Percentiles rank a stretch among this genome's conserved stretches.
Conservation (phyloP, 345 rosid genomes). For the Gossypium mustelinum region DNA sequence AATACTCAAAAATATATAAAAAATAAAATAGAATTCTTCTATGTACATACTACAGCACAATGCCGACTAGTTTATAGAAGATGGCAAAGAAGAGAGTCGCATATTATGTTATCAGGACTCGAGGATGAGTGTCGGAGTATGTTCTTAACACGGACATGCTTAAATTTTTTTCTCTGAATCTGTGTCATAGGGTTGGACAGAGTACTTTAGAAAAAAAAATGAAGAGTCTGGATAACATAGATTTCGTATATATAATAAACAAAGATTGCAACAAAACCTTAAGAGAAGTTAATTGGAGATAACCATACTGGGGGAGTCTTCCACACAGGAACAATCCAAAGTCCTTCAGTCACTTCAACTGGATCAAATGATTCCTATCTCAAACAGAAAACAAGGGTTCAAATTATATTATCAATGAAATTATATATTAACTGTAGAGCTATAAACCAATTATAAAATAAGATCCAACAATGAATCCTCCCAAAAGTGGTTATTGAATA, state of each 20-base stretch:
- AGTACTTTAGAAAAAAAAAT: neutral
- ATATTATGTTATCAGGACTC: neutral
- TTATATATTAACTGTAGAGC: neutral
- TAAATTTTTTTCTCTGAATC: neutral
- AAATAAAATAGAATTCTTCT: neutral
- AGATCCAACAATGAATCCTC: neutral
- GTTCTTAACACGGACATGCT: neutral
- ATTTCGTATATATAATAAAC: neutral
- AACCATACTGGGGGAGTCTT: conserved; percentile 66
- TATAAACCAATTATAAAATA: neutral
- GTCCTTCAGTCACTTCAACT: conserved; percentile 57
- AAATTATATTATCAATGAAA: neutral
- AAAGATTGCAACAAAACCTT: conserved; percentile 1
- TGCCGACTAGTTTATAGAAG: neutral
- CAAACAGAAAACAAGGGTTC: conserved; percentile 10
- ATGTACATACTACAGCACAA: neutral
- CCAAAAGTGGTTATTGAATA: neutral
- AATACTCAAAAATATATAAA: neutral
- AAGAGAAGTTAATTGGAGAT: conserved; percentile 15
- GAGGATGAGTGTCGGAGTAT: neutral
- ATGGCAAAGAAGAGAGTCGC: neutral
- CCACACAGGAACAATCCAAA: conserved; percentile 93
- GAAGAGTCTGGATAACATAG: neutral
- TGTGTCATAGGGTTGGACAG: neutral
- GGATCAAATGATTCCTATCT: conserved; percentile 74